phyloP scores from a whole-genome alignment of 1,284 basidiomycete genomes.

The Apiotrichum siamense region DNA sequence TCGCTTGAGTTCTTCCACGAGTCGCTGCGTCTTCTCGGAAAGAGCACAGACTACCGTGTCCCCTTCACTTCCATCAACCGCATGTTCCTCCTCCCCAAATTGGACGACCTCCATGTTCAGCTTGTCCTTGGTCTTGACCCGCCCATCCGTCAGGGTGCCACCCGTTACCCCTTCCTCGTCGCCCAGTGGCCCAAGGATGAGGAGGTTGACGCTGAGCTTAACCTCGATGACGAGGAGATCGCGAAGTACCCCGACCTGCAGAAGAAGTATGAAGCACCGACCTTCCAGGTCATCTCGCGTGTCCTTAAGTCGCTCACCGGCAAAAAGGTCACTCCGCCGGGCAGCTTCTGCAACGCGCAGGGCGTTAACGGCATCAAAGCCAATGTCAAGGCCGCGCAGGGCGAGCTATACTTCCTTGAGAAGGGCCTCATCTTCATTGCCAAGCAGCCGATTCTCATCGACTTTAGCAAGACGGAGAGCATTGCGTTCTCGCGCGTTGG shows the following conservation, averaged over 20 bases:
- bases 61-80: conserved; percentile 82
- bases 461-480: conserved; percentile 84
- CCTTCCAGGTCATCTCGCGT: conserved; percentile 90
- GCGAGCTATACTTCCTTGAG: conserved; percentile 95
- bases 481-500: conserved; percentile 90
- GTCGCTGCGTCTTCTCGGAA: conserved; percentile 88
- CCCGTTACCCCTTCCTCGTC: conserved; percentile 93
- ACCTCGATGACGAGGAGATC: conserved; percentile 66
- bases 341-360: conserved; percentile 68
- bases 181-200: conserved; percentile 97
- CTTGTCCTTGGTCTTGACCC: conserved; percentile 87
- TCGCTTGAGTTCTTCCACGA: conserved; percentile 97
- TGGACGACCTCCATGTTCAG: conserved; percentile 89
- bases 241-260: conserved; percentile 52
- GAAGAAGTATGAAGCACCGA: conserved; percentile 67
- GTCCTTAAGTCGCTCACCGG: conserved; percentile 86
- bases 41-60: conserved; percentile 99
- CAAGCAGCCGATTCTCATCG: conserved; percentile 88
- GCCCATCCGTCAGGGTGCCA: conserved; percentile 97
- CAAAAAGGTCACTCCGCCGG: conserved; percentile 82
- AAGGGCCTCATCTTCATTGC: conserved; percentile 98
- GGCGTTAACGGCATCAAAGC: conserved; percentile 68
- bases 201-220: conserved; percentile 92
- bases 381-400: conserved; percentile 94
- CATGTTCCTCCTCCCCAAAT: conserved; percentile 88